Percentiles rank a stretch among this genome's conserved stretches.
Evolutionary conservation across 306 rosid species (phyloP).

Genomic region (Acacia melanoxylon): DNA sequence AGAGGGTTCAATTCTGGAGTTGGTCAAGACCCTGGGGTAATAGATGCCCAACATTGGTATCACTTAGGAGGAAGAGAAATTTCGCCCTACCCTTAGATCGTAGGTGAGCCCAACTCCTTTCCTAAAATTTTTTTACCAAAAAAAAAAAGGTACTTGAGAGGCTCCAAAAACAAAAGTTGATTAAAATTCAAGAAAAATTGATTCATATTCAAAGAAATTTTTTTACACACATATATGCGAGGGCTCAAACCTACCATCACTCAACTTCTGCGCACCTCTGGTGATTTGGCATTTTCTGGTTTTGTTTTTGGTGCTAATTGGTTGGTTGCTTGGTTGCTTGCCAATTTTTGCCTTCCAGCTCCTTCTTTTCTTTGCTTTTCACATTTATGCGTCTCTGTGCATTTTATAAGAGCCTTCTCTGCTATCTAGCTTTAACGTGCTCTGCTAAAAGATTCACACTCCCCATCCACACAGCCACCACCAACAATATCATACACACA

Average conservation of each 20-base stretch:
- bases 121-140: no score
- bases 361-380: background rate
- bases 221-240: no score
- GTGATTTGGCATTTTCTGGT: constrained; percentile 43
- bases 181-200: no score
- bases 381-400: background rate
- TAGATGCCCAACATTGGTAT: no score
- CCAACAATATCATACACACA: background rate
- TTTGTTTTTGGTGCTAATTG: constrained; percentile 43
- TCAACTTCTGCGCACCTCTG: constrained; percentile 37
- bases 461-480: background rate
- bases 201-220: no score
- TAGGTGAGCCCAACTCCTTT: no score
- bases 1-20: no score
- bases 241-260: background rate
- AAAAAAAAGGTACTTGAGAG: no score
- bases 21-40: no score
- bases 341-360: constrained; percentile 26
- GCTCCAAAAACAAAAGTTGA: no score
- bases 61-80: no score
- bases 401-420: background rate
- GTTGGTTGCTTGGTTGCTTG: constrained; percentile 36
- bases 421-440: constrained; percentile 40
- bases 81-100: no score
- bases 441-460: background rate